These are phyloP conservation scores for Pleurotus cornucopiae DNA, from an alignment of 768 basidiomycete genomes.

Conservation along the genomic window DNA sequence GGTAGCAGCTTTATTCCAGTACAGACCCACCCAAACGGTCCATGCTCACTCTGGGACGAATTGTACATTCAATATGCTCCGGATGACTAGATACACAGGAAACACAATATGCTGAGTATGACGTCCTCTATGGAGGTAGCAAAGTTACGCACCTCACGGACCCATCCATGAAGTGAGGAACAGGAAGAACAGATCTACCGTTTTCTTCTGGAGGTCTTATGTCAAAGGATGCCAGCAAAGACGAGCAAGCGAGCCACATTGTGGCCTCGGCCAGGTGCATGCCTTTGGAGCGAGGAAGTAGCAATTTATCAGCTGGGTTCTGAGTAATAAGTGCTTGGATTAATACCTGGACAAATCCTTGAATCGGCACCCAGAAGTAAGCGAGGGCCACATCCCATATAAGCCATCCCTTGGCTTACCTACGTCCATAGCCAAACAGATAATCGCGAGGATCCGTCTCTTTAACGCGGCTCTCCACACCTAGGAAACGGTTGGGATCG, in stretches of 20 bases:
- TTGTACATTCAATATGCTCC: not conserved
- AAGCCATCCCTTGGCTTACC: slow-evolving; percentile 27
- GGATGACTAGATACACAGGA: not conserved
- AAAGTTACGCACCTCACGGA: slow-evolving; percentile 9
- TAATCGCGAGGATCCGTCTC: slow-evolving; percentile 48
- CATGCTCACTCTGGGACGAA: not conserved
- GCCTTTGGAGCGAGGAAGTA: slow-evolving; percentile 14
- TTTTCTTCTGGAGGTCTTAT: slow-evolving; percentile 13
- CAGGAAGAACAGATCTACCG: slow-evolving; percentile 13
- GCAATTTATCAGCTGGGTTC: not conserved
- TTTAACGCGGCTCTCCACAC: slow-evolving; percentile 9
- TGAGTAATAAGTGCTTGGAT: not conserved
- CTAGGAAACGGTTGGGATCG: slow-evolving; percentile 5
- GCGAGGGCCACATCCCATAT: not conserved
- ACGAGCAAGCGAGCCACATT: slow-evolving; percentile 19
- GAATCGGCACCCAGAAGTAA: not conserved
- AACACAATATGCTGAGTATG: not conserved
- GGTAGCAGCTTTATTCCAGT: too few relatives aligned
- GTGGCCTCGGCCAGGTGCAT: slow-evolving; percentile 21
- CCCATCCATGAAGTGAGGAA: slow-evolving; percentile 8
- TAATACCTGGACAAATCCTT: not conserved
- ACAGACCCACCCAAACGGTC: too few relatives aligned
- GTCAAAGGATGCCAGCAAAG: slow-evolving; percentile 15
- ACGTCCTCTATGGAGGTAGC: not conserved
- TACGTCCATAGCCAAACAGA: slow-evolving; percentile 70